Conservation (phyloP, 257 asterid species). For the Ilex asprella region DNA sequence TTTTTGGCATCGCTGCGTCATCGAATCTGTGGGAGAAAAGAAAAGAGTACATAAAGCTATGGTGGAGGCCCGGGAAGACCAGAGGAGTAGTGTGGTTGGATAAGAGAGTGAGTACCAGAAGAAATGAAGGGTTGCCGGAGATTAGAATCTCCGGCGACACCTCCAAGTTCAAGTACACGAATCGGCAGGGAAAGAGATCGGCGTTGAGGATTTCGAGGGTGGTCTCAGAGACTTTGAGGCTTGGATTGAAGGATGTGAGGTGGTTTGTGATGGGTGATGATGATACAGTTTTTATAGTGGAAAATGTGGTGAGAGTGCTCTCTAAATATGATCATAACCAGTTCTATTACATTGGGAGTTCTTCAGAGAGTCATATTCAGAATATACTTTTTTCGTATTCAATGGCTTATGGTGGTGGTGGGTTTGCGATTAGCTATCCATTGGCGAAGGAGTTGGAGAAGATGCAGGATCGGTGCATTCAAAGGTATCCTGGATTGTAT, state of each 20-base stretch:
- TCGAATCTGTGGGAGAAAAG: constrained; percentile 49
- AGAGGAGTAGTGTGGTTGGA: constrained; percentile 66
- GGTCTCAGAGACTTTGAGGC: constrained; percentile 47
- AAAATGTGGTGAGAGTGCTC: constrained; percentile 46
- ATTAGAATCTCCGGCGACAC: constrained; percentile 50
- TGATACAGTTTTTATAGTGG: constrained; percentile 55
- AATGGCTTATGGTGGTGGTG: constrained; percentile 82
- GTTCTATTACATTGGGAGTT: constrained; percentile 58
- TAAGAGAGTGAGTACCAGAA: constrained; percentile 17
- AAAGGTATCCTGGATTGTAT: constrained; percentile 61
- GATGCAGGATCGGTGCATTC: constrained; percentile 60
- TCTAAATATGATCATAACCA: constrained; percentile 55
- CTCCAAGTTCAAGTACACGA: constrained; percentile 31
- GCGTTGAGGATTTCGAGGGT: constrained; percentile 61
- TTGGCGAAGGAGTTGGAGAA: constrained; percentile 55
- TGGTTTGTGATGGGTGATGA: constrained; percentile 81
- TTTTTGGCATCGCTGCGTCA: constrained; percentile 60
- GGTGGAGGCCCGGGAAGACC: constrained; percentile 55
- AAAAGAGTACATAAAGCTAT: constrained; percentile 55
- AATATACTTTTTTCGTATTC: constrained; percentile 53
- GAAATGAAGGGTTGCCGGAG: constrained; percentile 38
- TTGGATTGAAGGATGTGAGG: constrained; percentile 45
- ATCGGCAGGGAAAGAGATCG: constrained; percentile 54
- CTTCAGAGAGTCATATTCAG: constrained; percentile 65
- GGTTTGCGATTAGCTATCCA: constrained; percentile 65